Conservation (phyloP, 371 early-diverging fungal species). For the Mucor irregularis region DNA sequence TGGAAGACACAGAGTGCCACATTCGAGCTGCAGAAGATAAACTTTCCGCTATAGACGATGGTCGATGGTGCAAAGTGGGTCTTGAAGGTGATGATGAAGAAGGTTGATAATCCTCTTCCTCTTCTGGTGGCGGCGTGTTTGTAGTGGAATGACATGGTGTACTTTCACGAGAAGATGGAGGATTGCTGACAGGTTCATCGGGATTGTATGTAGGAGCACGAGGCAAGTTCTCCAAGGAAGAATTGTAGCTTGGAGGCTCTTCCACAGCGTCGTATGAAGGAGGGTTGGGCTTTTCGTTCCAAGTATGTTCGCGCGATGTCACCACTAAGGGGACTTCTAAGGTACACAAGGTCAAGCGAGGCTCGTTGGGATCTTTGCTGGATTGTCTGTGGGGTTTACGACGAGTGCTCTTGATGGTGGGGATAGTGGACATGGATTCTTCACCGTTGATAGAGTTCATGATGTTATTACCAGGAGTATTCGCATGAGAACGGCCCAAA, state of each 20-base stretch:
- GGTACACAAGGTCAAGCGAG: slow-evolving; percentile 28
- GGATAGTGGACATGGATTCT: slow-evolving; percentile 12
- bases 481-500: slow-evolving; percentile 29
- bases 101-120: background rate
- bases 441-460: slow-evolving; percentile 2
- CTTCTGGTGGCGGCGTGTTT: slow-evolving; percentile 1
- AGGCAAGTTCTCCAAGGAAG: slow-evolving; percentile 33
- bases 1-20: slow-evolving; percentile 9
- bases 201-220: slow-evolving; percentile 37
- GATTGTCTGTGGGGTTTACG: slow-evolving; percentile 2
- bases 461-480: slow-evolving; percentile 11
- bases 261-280: slow-evolving; percentile 40
- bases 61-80: background rate
- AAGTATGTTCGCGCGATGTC: slow-evolving; percentile 44
- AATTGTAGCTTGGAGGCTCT: slow-evolving; percentile 41
- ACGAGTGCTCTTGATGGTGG: slow-evolving; percentile 19
- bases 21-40: slow-evolving; percentile 9
- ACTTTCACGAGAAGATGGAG: background rate
- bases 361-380: slow-evolving; percentile 10
- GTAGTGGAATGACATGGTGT: background rate
- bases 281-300: slow-evolving; percentile 29
- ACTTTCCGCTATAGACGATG: background rate
- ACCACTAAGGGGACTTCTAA: slow-evolving; percentile 47
- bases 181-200: slow-evolving; percentile 6
- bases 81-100: background rate